These are phyloP conservation scores for Corymbia calophylla DNA, from an alignment of 441 rosid species.

Conservation along the genomic window DNA sequence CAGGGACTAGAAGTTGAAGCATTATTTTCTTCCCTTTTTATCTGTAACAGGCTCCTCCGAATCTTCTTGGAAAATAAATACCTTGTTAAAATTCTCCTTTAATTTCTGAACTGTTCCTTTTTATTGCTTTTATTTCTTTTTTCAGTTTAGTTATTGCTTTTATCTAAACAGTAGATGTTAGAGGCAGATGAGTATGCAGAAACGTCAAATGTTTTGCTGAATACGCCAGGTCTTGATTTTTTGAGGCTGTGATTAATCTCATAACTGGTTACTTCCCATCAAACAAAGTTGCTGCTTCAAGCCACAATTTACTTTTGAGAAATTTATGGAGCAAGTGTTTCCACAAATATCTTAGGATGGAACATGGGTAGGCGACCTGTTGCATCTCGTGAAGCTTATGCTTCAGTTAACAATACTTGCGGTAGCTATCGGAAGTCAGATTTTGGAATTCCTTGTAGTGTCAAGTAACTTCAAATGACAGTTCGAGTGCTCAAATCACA, in stretches of 20 bases:
- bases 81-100: not conserved
- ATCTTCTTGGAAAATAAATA: not conserved
- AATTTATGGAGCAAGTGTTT: not conserved
- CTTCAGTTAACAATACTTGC: not conserved
- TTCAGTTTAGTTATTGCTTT: not conserved
- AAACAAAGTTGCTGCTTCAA: not conserved
- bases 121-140: not conserved
- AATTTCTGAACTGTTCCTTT: not conserved
- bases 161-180: not conserved
- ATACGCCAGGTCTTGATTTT: not conserved
- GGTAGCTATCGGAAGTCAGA: not conserved
- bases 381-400: not conserved
- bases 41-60: not conserved
- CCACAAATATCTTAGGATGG: not conserved
- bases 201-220: not conserved
- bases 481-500: not conserved
- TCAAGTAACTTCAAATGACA: not conserved
- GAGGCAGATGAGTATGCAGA: not conserved
- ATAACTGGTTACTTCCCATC: not conserved
- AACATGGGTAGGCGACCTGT: not conserved
- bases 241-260: not conserved
- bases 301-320: not conserved
- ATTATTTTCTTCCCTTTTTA: not conserved
- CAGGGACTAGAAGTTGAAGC: not conserved
- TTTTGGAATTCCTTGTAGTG: not conserved